Evolutionary conservation across 2,329 filamentous ascomycete genomes (phyloP).

Genomic region (Colletotrichum cuscutae): DNA sequence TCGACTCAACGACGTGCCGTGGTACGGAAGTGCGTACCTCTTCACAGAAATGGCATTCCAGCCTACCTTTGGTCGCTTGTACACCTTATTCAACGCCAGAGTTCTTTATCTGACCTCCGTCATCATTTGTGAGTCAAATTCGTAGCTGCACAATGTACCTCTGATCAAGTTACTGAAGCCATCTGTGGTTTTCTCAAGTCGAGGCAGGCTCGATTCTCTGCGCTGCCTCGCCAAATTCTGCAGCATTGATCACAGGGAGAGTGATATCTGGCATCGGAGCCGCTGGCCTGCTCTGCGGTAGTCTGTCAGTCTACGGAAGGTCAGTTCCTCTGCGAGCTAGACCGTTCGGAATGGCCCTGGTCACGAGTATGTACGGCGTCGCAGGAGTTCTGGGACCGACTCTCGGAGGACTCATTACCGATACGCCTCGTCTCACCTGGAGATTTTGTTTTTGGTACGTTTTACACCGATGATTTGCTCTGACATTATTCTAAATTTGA

Average conservation of each 20-base stretch:
- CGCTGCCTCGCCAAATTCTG: not conserved
- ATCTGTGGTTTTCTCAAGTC: not conserved
- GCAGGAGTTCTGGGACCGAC: not conserved
- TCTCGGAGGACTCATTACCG: not conserved
- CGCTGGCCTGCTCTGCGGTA: not conserved
- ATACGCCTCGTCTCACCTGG: not conserved
- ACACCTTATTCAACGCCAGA: constrained; percentile 30
- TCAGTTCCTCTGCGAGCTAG: not conserved
- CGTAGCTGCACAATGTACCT: no score
- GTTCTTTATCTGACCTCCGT: constrained; percentile 42
- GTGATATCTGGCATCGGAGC: not conserved
- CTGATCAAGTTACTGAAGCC: no score
- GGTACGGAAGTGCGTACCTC: constrained; percentile 63
- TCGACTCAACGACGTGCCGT: constrained; percentile 63
- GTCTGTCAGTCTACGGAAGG: not conserved
- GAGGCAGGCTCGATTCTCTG: not conserved
- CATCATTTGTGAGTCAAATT: constrained; percentile 40
- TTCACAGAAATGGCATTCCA: not conserved
- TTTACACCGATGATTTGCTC: no score
- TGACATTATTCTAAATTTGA: no score
- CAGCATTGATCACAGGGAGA: not conserved
- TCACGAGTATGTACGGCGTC: not conserved
- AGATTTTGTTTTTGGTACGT: not conserved
- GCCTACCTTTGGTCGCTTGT: not conserved
- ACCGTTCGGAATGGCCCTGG: not conserved